A percentile compares a stretch with the other conserved stretches of the same genome.
These are phyloP conservation scores for Clonostachys byssicola DNA, from an alignment of 2,329 filamentous ascomycete genomes.

Conservation along the genomic window DNA sequence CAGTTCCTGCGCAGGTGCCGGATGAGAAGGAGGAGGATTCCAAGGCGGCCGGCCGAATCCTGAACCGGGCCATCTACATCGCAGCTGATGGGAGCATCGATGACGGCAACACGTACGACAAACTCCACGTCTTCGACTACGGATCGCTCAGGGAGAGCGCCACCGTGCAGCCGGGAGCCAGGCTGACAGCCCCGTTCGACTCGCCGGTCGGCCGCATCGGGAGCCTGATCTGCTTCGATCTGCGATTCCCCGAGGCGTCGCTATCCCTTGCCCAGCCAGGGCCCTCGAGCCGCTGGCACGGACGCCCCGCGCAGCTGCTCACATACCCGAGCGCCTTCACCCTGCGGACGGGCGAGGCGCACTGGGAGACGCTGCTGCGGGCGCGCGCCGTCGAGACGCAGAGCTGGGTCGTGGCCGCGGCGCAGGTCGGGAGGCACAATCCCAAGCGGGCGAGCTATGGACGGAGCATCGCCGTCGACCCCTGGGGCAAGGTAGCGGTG, in stretches of 20 bases:
- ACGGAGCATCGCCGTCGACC: constrained; percentile 78
- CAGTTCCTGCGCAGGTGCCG: not conserved
- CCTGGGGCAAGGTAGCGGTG: constrained; percentile 75
- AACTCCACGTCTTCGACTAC: constrained; percentile 85
- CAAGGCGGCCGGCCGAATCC: constrained; percentile 20
- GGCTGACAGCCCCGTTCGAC: constrained; percentile 66
- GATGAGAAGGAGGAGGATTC: not conserved
- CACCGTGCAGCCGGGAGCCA: constrained; percentile 63
- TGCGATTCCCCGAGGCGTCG: constrained; percentile 76
- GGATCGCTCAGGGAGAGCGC: constrained; percentile 41
- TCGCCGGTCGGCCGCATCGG: constrained; percentile 73
- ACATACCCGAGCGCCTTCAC: constrained; percentile 92
- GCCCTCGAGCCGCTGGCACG: constrained; percentile 18
- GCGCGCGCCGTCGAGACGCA: constrained; percentile 87
- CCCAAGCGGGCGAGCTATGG: constrained; percentile 79
- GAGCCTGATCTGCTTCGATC: constrained; percentile 83
- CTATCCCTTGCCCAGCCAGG: constrained; percentile 54
- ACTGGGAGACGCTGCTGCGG: constrained; percentile 79
- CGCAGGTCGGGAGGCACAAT: constrained; percentile 71
- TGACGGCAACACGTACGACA: constrained; percentile 62
- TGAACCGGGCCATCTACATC: constrained; percentile 52
- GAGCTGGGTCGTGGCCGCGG: constrained; percentile 81
- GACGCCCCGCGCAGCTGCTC: constrained; percentile 62
- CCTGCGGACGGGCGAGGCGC: constrained; percentile 74
- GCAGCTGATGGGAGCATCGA: constrained; percentile 33